These are phyloP conservation scores for Magnaporthiopsis rhizophila DNA, from an alignment of 2,329 filamentous ascomycete species.

Conservation along the genomic window DNA sequence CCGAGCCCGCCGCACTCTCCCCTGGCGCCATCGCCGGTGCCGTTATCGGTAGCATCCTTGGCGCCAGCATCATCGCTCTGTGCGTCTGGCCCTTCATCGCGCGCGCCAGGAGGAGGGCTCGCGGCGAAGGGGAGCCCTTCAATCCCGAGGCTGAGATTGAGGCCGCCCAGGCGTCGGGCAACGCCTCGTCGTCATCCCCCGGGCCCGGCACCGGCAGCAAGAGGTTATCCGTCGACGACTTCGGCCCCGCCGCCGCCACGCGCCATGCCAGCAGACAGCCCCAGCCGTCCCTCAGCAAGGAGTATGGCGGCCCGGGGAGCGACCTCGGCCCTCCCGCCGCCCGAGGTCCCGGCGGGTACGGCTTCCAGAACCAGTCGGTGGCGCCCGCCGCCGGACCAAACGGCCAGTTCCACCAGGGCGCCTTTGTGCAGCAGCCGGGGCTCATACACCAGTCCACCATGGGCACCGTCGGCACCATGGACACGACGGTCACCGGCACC, in stretches of 20 bases:
- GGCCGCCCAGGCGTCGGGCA: slow-evolving; percentile 12
- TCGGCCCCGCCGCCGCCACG: neutral
- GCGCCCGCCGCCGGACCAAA: neutral
- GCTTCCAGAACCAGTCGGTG: neutral
- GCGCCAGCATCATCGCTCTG: slow-evolving; percentile 21
- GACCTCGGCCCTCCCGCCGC: neutral
- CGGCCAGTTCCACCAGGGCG: neutral
- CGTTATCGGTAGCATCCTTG: slow-evolving; percentile 24
- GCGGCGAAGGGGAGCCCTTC: slow-evolving; percentile 12
- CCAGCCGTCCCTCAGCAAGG: neutral
- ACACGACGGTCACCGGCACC: neutral
- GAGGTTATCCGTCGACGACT: slow-evolving; percentile 8
- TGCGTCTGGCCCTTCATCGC: slow-evolving; percentile 25
- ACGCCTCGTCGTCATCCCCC: neutral
- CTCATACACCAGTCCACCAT: neutral
- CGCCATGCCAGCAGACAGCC: too few species aligned
- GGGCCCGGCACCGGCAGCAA: neutral
- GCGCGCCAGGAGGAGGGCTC: slow-evolving; percentile 18
- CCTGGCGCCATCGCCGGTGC: slow-evolving; percentile 25
- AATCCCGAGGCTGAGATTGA: slow-evolving; percentile 21
- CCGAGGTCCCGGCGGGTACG: neutral
- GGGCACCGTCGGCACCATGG: neutral
- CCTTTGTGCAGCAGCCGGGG: neutral
- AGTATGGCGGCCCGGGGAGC: neutral
- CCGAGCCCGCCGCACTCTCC: slow-evolving; percentile 14